Evolutionary conservation across 805 yeast genomes (phyloP).

Genomic region (Brettanomyces nanus): DNA sequence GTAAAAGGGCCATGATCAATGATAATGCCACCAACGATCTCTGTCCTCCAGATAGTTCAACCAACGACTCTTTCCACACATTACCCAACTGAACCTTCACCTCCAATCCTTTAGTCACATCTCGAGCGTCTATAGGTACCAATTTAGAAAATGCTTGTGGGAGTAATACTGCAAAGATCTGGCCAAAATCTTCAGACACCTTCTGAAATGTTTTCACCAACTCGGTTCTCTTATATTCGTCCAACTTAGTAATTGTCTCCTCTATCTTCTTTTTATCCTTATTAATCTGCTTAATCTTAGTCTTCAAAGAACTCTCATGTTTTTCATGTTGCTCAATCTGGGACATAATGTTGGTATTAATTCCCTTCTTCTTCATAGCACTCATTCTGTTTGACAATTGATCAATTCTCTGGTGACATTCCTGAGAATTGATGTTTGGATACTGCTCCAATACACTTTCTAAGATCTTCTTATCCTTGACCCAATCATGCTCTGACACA

Average conservation of each 20-base stretch:
- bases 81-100: slow-evolving; percentile 84
- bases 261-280: slow-evolving; percentile 85
- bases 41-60: slow-evolving; percentile 96
- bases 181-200: slow-evolving; percentile 85
- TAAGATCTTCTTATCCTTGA: slow-evolving; percentile 53
- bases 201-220: slow-evolving; percentile 77
- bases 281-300: slow-evolving; percentile 80
- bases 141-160: slow-evolving; percentile 88
- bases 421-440: slow-evolving; percentile 54
- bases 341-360: slow-evolving; percentile 79
- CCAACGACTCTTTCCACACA: slow-evolving; percentile 93
- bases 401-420: slow-evolving; percentile 49
- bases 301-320: slow-evolving; percentile 67
- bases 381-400: slow-evolving; percentile 52
- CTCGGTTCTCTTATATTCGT: slow-evolving; percentile 78
- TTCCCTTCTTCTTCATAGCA: slow-evolving; percentile 65
- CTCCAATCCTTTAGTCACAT: slow-evolving; percentile 84
- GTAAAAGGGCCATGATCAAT: slow-evolving; percentile 82
- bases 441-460: slow-evolving; percentile 50
- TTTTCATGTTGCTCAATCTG: slow-evolving; percentile 89
- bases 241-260: slow-evolving; percentile 75
- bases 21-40: slow-evolving; percentile 90
- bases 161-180: slow-evolving; percentile 76
- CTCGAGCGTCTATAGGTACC: slow-evolving; percentile 71
- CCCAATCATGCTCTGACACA: slow-evolving; percentile 56